Percentiles rank a stretch among this genome's conserved stretches.
phyloP scores from a whole-genome alignment of 2,329 filamentous ascomycete species.

The Diatrype stigma region DNA sequence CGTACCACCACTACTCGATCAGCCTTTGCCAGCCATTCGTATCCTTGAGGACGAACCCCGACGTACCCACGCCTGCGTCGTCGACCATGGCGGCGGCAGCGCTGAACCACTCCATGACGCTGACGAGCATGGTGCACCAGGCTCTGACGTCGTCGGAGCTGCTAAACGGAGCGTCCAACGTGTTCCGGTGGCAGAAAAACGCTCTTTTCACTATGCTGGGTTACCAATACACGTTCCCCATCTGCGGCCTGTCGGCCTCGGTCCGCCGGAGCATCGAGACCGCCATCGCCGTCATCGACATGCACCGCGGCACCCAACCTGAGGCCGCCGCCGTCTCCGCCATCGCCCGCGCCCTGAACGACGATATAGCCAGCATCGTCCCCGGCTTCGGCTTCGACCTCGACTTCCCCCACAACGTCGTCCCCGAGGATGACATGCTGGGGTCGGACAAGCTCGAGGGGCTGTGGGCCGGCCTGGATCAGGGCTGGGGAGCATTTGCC shows the following conservation, averaged over 20 bases:
- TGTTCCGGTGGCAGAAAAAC: constrained; percentile 16
- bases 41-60: constrained; percentile 5
- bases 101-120: constrained; percentile 11
- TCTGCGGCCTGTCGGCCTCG: neutral
- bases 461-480: too few relatives aligned
- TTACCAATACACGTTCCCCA: constrained; percentile 11
- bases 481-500: too few relatives aligned
- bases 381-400: too few relatives aligned
- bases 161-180: constrained; percentile 8
- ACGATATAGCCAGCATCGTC: too few relatives aligned
- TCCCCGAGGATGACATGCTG: too few relatives aligned
- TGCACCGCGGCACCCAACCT: constrained; percentile 4
- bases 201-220: constrained; percentile 14
- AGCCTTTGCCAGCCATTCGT: constrained; percentile 13
- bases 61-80: constrained; percentile 6
- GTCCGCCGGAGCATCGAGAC: constrained; percentile 4
- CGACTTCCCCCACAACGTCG: too few relatives aligned
- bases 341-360: constrained; percentile 2
- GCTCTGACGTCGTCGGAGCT: constrained; percentile 5
- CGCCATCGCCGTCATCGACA: constrained; percentile 6
- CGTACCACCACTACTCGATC: constrained; percentile 13
- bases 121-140: constrained; percentile 12
- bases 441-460: too few relatives aligned
- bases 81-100: constrained; percentile 5
- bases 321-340: constrained; percentile 4